phyloP scores from a whole-genome alignment of 331 rosid genomes.

The Stylosanthes scabra region DNA sequence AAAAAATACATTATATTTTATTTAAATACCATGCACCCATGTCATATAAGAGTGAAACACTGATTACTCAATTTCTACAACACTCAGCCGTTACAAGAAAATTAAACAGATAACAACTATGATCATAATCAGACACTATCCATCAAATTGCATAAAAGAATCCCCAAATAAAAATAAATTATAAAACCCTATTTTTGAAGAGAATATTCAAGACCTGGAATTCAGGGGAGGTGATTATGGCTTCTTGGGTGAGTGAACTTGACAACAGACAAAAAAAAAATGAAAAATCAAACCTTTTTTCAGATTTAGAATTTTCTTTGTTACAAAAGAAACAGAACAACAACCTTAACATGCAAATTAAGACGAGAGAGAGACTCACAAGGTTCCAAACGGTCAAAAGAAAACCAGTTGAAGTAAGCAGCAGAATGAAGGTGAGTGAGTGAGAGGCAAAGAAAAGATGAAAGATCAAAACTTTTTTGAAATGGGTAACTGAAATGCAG shows the following conservation, averaged over 20 bases:
- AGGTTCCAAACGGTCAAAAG: constrained; percentile 52
- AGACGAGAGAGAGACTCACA: constrained; percentile 34
- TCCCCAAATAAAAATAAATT: not conserved
- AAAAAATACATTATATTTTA: too few species aligned
- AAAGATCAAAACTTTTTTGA: not conserved
- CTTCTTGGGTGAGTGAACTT: not conserved
- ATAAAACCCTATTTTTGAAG: constrained; percentile 22
- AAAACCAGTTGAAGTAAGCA: not conserved
- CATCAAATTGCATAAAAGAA: constrained; percentile 18
- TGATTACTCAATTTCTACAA: constrained; percentile 34
- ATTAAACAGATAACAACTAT: constrained; percentile 22
- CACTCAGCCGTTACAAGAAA: constrained; percentile 26
- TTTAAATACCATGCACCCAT: too few species aligned
- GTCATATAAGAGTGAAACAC: not conserved
- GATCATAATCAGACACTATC: constrained; percentile 19
- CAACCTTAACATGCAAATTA: not conserved
- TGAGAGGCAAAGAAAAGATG: too few species aligned
- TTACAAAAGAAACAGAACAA: constrained; percentile 41
- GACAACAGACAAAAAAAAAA: not conserved
- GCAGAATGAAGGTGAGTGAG: constrained; percentile 15
- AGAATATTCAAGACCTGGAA: constrained; percentile 20
- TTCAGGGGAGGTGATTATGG: not conserved
- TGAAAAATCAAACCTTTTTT: constrained; percentile 1
- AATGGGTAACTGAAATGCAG: constrained; percentile 17
- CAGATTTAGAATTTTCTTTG: constrained; percentile 12